Conservation (phyloP, 2,329 filamentous ascomycete genomes). For the Coccinonectria pachysandricola region DNA sequence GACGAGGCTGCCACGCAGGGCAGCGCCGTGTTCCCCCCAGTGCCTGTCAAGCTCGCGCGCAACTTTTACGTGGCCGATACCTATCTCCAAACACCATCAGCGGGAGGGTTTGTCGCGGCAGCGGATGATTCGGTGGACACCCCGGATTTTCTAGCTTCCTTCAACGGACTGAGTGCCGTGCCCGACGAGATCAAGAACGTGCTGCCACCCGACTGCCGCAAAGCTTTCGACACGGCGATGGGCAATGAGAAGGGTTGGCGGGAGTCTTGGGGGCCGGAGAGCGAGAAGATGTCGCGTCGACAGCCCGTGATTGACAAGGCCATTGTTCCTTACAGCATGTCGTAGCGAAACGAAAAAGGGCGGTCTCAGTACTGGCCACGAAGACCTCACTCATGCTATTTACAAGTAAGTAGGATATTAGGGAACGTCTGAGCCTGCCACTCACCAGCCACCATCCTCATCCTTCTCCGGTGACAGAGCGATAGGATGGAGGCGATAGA, state of each 20-base stretch:
- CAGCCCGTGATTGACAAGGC: conserved; percentile 53
- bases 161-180: conserved; percentile 53
- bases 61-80: conserved; percentile 49
- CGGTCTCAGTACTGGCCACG: too few species aligned
- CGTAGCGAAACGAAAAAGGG: too few species aligned
- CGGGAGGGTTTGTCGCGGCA: conserved; percentile 31
- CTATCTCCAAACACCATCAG: conserved; percentile 40
- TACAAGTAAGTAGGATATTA: too few species aligned
- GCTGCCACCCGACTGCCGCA: conserved; percentile 59
- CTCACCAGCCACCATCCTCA: conserved; percentile 9
- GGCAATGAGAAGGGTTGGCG: conserved; percentile 62
- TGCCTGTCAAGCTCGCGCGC: conserved; percentile 39
- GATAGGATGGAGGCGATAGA: too few species aligned
- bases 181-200: conserved; percentile 55
- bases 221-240: conserved; percentile 60
- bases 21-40: conserved; percentile 33
- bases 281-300: conserved; percentile 39
- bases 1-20: conserved; percentile 21
- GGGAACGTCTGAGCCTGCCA: conserved; percentile 14
- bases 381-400: too few species aligned
- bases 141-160: conserved; percentile 39
- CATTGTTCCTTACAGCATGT: conserved; percentile 47
- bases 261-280: conserved; percentile 62
- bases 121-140: conserved; percentile 34
- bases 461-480: too few species aligned